Conservation (phyloP, 352 stramenopile genomes). For the Phytophthora melonis region DNA sequence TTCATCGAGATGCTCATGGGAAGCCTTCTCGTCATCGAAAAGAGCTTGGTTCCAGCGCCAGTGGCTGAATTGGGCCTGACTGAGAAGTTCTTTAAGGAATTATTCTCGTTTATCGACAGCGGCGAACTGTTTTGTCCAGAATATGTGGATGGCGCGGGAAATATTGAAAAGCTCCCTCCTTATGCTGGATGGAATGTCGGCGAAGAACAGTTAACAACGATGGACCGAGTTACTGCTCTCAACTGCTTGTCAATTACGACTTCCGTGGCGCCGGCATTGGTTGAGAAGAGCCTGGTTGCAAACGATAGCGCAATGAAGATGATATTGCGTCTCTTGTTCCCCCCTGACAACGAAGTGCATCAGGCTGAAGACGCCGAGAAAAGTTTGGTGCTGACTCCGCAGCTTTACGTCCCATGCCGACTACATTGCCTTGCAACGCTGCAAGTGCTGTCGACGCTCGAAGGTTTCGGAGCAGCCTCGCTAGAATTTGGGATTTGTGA, state of each 20-base stretch:
- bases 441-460: slow-evolving; percentile 62
- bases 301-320: slow-evolving; percentile 78
- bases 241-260: slow-evolving; percentile 73
- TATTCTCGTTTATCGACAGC: slow-evolving; percentile 85
- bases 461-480: slow-evolving; percentile 60
- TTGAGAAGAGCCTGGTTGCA: slow-evolving; percentile 64
- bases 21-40: slow-evolving; percentile 72
- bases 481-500: slow-evolving; percentile 76
- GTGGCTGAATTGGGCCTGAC: slow-evolving; percentile 67
- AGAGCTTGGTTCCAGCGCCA: slow-evolving; percentile 50
- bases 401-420: slow-evolving; percentile 72
- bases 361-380: slow-evolving; percentile 60
- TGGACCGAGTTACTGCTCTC: slow-evolving; percentile 66
- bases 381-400: slow-evolving; percentile 58
- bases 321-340: slow-evolving; percentile 76
- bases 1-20: slow-evolving; percentile 83
- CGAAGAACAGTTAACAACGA: slow-evolving; percentile 54
- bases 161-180: slow-evolving; percentile 44
- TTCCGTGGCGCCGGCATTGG: slow-evolving; percentile 59
- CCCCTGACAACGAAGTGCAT: slow-evolving; percentile 82
- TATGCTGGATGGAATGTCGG: slow-evolving; percentile 71
- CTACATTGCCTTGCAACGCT: slow-evolving; percentile 71
- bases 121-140: slow-evolving; percentile 56
- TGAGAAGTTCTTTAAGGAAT: slow-evolving; percentile 72
- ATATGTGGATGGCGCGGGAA: slow-evolving; percentile 40